Conservation (phyloP, 805 yeast genomes). For the Barnettozyma populi region DNA sequence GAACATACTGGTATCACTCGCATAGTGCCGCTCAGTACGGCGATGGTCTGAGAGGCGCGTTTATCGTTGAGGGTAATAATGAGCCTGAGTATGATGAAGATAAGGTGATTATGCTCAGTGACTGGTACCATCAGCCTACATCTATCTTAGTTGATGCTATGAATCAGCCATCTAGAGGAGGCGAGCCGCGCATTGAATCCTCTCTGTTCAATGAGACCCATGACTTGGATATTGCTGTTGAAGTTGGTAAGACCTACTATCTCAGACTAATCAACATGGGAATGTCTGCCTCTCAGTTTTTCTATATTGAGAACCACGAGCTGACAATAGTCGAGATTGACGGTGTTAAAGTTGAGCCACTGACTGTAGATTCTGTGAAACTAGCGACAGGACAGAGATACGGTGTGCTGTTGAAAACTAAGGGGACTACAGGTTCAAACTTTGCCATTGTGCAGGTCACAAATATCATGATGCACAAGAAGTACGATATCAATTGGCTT, state of each 20-base stretch:
- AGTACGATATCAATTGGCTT: constrained; percentile 49
- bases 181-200: constrained; percentile 45
- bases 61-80: constrained; percentile 63
- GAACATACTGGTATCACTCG: constrained; percentile 97
- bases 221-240: constrained; percentile 38
- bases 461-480: constrained; percentile 65
- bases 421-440: constrained; percentile 35
- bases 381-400: constrained; percentile 76
- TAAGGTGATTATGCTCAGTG: constrained; percentile 36
- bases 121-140: constrained; percentile 43
- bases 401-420: constrained; percentile 53
- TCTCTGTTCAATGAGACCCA: constrained; percentile 42
- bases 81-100: constrained; percentile 41
- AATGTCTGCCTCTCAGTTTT: constrained; percentile 50
- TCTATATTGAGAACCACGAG: constrained; percentile 48
- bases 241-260: constrained; percentile 40
- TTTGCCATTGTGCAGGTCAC: constrained; percentile 47
- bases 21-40: constrained; percentile 88
- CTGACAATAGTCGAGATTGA: constrained; percentile 55
- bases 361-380: constrained; percentile 40
- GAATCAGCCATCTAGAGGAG: constrained; percentile 38
- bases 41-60: constrained; percentile 83
- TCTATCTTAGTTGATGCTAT: constrained; percentile 32
- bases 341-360: constrained; percentile 49
- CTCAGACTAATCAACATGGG: constrained; percentile 51